Evolutionary conservation across 257 asterid species (phyloP).

Genomic region (Ehretia macrophylla): DNA sequence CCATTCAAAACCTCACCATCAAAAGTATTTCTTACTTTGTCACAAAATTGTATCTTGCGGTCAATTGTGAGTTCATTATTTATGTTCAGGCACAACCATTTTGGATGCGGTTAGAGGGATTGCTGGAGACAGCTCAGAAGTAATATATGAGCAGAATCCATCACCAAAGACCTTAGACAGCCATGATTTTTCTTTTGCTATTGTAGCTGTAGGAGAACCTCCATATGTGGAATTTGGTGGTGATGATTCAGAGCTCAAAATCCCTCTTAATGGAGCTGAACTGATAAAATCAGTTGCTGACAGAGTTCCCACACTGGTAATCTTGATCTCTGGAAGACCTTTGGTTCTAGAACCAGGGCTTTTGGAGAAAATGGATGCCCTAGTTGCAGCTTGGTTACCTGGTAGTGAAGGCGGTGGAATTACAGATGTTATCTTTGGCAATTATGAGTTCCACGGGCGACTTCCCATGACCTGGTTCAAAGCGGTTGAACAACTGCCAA

Average conservation of each 20-base stretch:
- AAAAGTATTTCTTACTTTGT: background rate
- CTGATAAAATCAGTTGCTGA: conserved; percentile 55
- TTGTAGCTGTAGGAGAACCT: conserved; percentile 74
- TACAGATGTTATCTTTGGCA: conserved; percentile 71
- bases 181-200: conserved; percentile 56
- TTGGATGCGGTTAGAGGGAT: conserved; percentile 71
- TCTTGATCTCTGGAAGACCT: conserved; percentile 79
- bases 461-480: conserved; percentile 85
- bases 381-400: conserved; percentile 82
- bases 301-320: conserved; percentile 59
- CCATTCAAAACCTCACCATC: too few relatives aligned
- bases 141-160: conserved; percentile 59
- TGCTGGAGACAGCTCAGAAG: conserved; percentile 51
- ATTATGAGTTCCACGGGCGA: conserved; percentile 56
- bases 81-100: conserved; percentile 62
- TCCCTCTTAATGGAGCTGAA: conserved; percentile 62
- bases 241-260: conserved; percentile 56
- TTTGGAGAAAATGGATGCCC: conserved; percentile 52
- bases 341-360: conserved; percentile 53
- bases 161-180: conserved; percentile 46
- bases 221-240: conserved; percentile 83
- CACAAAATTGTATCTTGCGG: too few relatives aligned
- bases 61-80: background rate
- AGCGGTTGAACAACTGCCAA: conserved; percentile 62
- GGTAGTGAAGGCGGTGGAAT: conserved; percentile 84